These are phyloP conservation scores for Salinomyces thailandicus DNA, from an alignment of 2,329 filamentous ascomycete species.

Conservation along the genomic window DNA sequence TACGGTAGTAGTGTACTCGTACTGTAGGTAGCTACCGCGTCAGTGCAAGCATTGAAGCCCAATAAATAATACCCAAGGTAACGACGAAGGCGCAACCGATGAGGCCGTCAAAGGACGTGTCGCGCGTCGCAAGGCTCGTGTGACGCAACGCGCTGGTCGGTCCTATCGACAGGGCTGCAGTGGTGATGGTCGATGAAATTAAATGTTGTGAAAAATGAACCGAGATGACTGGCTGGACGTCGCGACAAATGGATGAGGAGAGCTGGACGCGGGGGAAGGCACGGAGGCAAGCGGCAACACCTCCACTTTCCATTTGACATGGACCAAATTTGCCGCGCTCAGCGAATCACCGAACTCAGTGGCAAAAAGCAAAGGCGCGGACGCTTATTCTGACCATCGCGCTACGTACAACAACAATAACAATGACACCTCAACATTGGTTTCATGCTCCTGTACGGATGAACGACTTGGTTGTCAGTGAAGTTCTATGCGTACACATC, in stretches of 20 bases:
- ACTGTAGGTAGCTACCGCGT: background rate
- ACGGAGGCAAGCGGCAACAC: too few relatives aligned
- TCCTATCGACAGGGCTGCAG: background rate
- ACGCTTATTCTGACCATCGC: background rate
- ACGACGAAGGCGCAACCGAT: background rate
- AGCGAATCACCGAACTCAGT: background rate
- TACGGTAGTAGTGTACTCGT: too few relatives aligned
- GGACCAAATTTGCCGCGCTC: background rate
- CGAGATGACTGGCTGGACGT: background rate
- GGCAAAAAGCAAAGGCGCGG: too few relatives aligned
- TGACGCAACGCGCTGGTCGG: background rate
- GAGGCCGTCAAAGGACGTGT: background rate
- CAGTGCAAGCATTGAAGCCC: background rate
- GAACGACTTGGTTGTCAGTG: too few relatives aligned
- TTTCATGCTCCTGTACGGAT: too few relatives aligned
- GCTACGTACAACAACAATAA: too few relatives aligned
- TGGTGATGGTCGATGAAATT: too few relatives aligned
- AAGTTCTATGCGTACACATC: too few relatives aligned
- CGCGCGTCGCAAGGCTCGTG: background rate
- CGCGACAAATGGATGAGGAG: background rate
- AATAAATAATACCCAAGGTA: too few relatives aligned
- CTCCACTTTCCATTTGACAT: too few relatives aligned
- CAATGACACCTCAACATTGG: too few relatives aligned
- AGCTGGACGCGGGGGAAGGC: too few relatives aligned
- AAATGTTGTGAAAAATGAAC: background rate